These are phyloP conservation scores for Fusarium albosuccineum DNA, from an alignment of 2,329 filamentous ascomycete genomes.

Conservation along the genomic window DNA sequence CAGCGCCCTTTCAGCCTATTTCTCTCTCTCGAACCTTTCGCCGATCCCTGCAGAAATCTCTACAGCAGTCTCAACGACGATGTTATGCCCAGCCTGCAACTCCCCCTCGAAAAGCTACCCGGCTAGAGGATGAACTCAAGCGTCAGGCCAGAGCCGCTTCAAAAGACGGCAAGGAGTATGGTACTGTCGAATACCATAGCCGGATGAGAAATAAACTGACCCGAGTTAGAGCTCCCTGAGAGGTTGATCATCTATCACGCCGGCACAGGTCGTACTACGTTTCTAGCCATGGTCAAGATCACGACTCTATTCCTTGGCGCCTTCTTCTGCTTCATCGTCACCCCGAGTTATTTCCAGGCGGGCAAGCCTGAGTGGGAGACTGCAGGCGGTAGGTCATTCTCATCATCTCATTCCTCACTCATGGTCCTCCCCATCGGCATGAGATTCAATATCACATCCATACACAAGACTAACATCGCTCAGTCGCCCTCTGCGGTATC, in stretches of 20 bases:
- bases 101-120: slow-evolving; percentile 24
- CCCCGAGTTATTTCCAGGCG: slow-evolving; percentile 67
- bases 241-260: slow-evolving; percentile 80
- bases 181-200: slow-evolving; percentile 13
- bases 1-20: background rate
- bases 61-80: slow-evolving; percentile 42
- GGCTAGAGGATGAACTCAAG: slow-evolving; percentile 45
- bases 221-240: slow-evolving; percentile 63
- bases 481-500: slow-evolving; percentile 71
- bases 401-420: background rate
- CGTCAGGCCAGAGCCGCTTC: slow-evolving; percentile 45
- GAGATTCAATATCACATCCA: background rate
- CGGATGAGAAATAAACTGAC: background rate
- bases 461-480: slow-evolving; percentile 6
- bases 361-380: slow-evolving; percentile 54
- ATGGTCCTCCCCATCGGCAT: background rate
- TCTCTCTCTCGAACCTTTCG: slow-evolving; percentile 31
- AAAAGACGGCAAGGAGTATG: slow-evolving; percentile 33
- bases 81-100: slow-evolving; percentile 41
- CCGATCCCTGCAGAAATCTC: slow-evolving; percentile 41
- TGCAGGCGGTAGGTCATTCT: slow-evolving; percentile 53
- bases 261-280: slow-evolving; percentile 74
- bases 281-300: slow-evolving; percentile 78
- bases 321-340: slow-evolving; percentile 74
- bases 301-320: slow-evolving; percentile 77